Evolutionary conservation across 345 rosid species (phyloP).

Genomic region (Raphanus sativus): DNA sequence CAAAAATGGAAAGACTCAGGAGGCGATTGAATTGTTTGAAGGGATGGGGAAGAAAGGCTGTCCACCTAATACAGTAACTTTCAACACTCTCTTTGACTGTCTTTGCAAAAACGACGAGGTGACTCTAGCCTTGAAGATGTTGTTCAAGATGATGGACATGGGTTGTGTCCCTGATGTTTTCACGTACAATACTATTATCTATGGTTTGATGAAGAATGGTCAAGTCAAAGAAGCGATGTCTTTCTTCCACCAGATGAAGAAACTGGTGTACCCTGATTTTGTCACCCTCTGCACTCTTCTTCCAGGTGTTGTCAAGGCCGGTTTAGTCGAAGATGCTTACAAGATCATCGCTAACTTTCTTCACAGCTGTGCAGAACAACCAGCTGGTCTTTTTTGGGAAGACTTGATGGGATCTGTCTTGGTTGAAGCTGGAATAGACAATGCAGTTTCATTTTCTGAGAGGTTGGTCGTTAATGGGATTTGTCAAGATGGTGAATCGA

Average conservation of each 20-base stretch:
- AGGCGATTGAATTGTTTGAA: slow-evolving; percentile 57
- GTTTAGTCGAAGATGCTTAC: slow-evolving; percentile 60
- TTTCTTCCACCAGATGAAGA: slow-evolving; percentile 91
- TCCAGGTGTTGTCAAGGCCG: slow-evolving; percentile 73
- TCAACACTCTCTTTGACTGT: slow-evolving; percentile 82
- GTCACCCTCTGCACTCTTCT: slow-evolving; percentile 86
- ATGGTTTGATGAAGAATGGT: slow-evolving; percentile 64
- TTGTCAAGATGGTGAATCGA: slow-evolving; percentile 55
- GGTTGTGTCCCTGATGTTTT: slow-evolving; percentile 75
- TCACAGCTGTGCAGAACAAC: slow-evolving; percentile 38
- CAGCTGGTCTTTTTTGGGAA: slow-evolving; percentile 53
- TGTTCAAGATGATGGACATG: slow-evolving; percentile 57
- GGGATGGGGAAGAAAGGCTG: slow-evolving; percentile 62
- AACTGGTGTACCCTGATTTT: slow-evolving; percentile 64
- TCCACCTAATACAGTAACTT: slow-evolving; percentile 72
- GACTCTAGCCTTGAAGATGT: slow-evolving; percentile 64
- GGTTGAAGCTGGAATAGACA: slow-evolving; percentile 59
- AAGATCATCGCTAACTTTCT: slow-evolving; percentile 60
- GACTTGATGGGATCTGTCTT: slow-evolving; percentile 72
- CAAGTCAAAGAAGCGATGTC: slow-evolving; percentile 62
- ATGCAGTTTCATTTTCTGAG: slow-evolving; percentile 62
- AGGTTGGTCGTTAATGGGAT: slow-evolving; percentile 49
- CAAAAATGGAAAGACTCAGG: slow-evolving; percentile 64
- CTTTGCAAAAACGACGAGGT: slow-evolving; percentile 89
- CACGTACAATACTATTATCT: slow-evolving; percentile 81